Conservation (phyloP, 179 eudicot species). For the Patellifolia procumbens region DNA sequence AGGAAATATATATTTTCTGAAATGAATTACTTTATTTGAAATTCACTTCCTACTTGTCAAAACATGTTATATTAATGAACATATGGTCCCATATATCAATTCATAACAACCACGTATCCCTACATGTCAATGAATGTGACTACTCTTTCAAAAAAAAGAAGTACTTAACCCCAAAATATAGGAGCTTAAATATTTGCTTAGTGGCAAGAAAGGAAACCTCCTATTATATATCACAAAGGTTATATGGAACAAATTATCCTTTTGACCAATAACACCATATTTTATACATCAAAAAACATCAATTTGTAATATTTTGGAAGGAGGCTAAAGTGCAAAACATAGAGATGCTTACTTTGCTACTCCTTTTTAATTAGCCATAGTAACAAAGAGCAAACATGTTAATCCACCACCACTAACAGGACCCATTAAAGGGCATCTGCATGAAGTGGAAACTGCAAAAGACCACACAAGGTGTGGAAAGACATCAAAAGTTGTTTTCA, state of each 20-base stretch:
- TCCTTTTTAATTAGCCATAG: slow-evolving; percentile 3
- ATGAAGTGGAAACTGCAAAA: slow-evolving; percentile 14
- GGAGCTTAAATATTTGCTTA: neutral
- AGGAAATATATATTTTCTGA: too few relatives aligned
- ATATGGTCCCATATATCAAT: slow-evolving; percentile 6
- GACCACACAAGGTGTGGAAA: too few relatives aligned
- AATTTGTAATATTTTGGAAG: neutral
- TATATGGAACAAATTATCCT: neutral
- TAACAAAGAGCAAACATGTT: slow-evolving; percentile 16
- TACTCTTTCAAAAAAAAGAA: neutral
- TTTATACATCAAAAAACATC: neutral
- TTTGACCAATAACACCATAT: neutral
- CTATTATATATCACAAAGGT: neutral
- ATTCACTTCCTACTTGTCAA: neutral
- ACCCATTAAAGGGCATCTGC: slow-evolving; percentile 11
- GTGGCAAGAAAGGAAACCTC: neutral
- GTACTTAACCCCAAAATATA: neutral
- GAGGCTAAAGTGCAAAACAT: slow-evolving; percentile 12
- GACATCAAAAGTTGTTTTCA: too few relatives aligned
- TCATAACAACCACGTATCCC: neutral
- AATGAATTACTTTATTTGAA: too few relatives aligned
- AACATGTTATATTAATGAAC: neutral
- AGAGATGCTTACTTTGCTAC: slow-evolving; percentile 24
- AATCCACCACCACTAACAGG: neutral
- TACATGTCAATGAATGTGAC: slow-evolving; percentile 6